Base-by-base conservation (phyloP, 768 basidiomycete genomes). In the Candolleomyces eurysporus region DNA sequence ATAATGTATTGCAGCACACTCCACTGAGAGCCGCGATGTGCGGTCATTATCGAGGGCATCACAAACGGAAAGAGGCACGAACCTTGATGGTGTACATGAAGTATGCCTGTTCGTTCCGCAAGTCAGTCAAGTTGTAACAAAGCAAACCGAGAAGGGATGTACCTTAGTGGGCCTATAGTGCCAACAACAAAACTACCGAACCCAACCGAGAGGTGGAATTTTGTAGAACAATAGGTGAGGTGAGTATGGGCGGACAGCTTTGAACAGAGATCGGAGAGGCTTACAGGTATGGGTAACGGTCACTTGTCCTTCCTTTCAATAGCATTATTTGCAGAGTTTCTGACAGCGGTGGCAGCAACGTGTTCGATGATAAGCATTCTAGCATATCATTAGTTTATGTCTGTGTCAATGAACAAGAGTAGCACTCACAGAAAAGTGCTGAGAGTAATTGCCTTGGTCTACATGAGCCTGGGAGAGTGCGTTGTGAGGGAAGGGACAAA, bases 81-180 rank as follows among this genome's bases (percentile, higher is more conserved):
- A 89, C 92, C 79, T 92, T 93, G 70, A 93, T 74, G 10, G 91
- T 88, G 68, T 93, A 89, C 86, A 96, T 91, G 71, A 96, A 96
- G 74, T 96, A 94, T 2, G 89, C 79, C 85, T 91, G 66, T 36
- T 36, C 36, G 36, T 46, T 42, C 36, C 7, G 48, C 57, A 3
- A 19, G 43, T 22, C 61, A 26, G 26, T 4, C 26, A 4, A 26
- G 26, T 26, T 26, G 26, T 26, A 26, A 26, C 26, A 26, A 26
- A 26, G 26, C 26, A 2, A 26, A 26, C 26, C 26, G 26, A 26
- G 26, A 26, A n/a, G n/a, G 11, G 57, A 59, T 62, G 30, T 61
- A 85, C 88, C 78, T 92, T 94, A 17, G 91, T 91, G 0, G 92
- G 91, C 16, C 91, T 78, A 70, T 89, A 94, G 67, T 89, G 79